Percentiles rank a stretch among this genome's conserved stretches.
These are phyloP conservation scores for Pseudozyma thailandica DNA, from an alignment of 1,284 basidiomycete species.

Conservation along the genomic window DNA sequence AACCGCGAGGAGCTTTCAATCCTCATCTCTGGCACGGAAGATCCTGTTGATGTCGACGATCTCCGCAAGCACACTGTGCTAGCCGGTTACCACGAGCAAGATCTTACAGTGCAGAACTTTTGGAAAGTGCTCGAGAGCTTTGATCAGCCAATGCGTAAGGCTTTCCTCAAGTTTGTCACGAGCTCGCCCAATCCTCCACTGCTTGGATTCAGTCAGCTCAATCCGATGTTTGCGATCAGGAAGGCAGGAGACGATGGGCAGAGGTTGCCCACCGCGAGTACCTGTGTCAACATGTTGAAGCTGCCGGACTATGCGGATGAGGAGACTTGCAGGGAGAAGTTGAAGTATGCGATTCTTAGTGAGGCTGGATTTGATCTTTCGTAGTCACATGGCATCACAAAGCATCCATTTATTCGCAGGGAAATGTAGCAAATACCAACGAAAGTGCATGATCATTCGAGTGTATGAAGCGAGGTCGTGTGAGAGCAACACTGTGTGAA, in stretches of 20 bases:
- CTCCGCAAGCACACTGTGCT: constrained; percentile 60
- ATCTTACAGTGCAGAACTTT: constrained; percentile 62
- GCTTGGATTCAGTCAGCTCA: constrained; percentile 63
- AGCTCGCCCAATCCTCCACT: constrained; percentile 65
- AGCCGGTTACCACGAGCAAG: constrained; percentile 64
- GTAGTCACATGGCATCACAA: constrained; percentile 13
- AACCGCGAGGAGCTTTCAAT: constrained; percentile 63
- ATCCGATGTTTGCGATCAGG: constrained; percentile 63
- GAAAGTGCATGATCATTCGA: no score
- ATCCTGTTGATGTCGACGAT: constrained; percentile 62
- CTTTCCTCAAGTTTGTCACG: constrained; percentile 66
- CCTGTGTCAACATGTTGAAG: constrained; percentile 67
- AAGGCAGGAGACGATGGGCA: constrained; percentile 57
- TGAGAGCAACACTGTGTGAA: not conserved
- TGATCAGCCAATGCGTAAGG: constrained; percentile 51
- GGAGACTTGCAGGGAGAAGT: constrained; percentile 57
- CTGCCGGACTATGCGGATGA: constrained; percentile 59
- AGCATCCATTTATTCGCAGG: no score
- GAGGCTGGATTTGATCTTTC: constrained; percentile 66
- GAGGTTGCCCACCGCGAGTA: constrained; percentile 64
- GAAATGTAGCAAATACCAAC: no score
- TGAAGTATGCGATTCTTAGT: constrained; percentile 62
- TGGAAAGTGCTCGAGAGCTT: constrained; percentile 61
- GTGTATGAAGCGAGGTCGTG: not conserved
- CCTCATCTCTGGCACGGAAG: constrained; percentile 62